Evolutionary conservation across 129 eudicot genomes (phyloP), one percentile per base, ranked within the genome.

Genomic region (Flaveria linearis): DNA sequence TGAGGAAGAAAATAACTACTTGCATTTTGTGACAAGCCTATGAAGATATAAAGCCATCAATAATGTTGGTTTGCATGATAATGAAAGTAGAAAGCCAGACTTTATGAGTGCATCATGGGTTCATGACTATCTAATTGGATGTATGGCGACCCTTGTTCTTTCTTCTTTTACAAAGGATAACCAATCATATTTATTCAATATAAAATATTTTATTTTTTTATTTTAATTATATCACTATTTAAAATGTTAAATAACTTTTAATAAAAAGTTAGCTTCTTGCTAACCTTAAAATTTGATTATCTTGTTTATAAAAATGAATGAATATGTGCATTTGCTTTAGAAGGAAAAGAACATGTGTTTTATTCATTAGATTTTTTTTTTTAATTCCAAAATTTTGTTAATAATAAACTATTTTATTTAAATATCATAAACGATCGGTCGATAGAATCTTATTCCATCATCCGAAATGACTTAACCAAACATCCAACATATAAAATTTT

Each of bases 21-120:
- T 79, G 78, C 83, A 79, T 64, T 42, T 55, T 56, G 72, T 77
- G 75, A 77, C 47, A 77, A 53, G 52, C 75, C 69, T 65, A 64
- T 65, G 83, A 73, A 53, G 83, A 80, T 80, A 80, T 80, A 80
- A 80, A 80, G 83, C 8, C 61, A 65, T 65, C 83, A 80, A 80
- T 80, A 73, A 80, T 80, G 79, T 80, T 80, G 78, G 60, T 80
- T 73, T 80, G 67, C 39, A 64, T 72, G n/a, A 80, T 80, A 80
- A 80, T 42, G 47, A 80, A 80, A 73, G 69, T 72, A 80, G 68
- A 64, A 72, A 80, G 74, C 55, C 17, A 23, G 18, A 5, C 49
- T 22, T 78, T 78, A 62, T 62, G 73, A 64, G 51, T 72, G 83
- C 78, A 36, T 64, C 33, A 10, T 79, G 78, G 78, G 63, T 66